phyloP scores from a whole-genome alignment of 306 rosid species.

The Rosa rugosa region DNA sequence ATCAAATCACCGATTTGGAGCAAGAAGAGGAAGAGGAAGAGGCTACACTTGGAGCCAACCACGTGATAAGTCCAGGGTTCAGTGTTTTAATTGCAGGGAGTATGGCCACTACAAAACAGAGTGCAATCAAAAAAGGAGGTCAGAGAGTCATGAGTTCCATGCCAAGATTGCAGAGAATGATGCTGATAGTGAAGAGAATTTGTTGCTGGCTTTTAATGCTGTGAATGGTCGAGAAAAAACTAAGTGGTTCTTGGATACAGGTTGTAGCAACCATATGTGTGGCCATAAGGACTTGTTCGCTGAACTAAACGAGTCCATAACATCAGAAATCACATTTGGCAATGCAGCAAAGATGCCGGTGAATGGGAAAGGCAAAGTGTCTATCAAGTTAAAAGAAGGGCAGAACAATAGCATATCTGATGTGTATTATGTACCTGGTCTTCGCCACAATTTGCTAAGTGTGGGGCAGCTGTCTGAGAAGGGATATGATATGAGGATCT shows the following conservation, averaged over 20 bases:
- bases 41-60: not conserved
- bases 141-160: not conserved
- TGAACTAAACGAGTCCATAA: not conserved
- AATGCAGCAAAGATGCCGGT: not conserved
- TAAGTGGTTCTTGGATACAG: not conserved
- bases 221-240: not conserved
- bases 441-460: not conserved
- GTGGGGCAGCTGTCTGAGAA: not conserved
- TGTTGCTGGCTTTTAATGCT: not conserved
- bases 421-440: not conserved
- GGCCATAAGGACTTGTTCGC: not conserved
- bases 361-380: not conserved
- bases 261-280: not conserved
- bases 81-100: not conserved
- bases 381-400: not conserved
- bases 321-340: not conserved
- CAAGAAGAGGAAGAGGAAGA: slow-evolving; percentile 1
- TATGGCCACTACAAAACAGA: not conserved
- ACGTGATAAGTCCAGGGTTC: not conserved
- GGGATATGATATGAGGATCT: not conserved
- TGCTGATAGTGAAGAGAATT: not conserved
- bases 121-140: not conserved
- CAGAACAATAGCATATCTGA: not conserved
- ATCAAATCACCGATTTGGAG: not conserved
- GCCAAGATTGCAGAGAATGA: not conserved